Conservation (phyloP, 345 rosid species). For the Arabis hirsuta region DNA sequence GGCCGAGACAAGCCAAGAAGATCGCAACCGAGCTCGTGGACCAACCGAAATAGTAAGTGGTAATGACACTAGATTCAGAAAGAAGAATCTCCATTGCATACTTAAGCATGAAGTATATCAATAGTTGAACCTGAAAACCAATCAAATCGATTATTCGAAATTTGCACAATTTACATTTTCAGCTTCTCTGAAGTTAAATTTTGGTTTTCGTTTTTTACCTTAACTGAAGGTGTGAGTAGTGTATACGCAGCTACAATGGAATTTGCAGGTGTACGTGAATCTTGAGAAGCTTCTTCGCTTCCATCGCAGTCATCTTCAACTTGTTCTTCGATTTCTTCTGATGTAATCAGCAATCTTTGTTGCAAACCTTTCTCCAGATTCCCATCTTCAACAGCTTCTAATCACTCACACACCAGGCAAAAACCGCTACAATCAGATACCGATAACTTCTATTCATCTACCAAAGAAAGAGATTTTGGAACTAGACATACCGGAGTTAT, state of each 20-base stretch:
- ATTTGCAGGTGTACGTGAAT: slow-evolving; percentile 61
- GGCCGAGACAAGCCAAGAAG: slow-evolving; percentile 87
- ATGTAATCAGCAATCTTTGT: slow-evolving; percentile 66
- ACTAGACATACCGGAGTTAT: slow-evolving; percentile 47
- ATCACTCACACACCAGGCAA: slow-evolving; percentile 33
- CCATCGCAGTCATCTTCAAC: slow-evolving; percentile 65
- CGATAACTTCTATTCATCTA: not conserved
- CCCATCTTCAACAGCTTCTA: slow-evolving; percentile 57
- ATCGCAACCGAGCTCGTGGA: slow-evolving; percentile 78
- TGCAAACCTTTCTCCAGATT: slow-evolving; percentile 73
- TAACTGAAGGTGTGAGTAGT: slow-evolving; percentile 91
- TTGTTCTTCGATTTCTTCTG: slow-evolving; percentile 57
- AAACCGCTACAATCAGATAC: not conserved
- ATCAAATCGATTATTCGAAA: not conserved
- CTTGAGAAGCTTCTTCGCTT: slow-evolving; percentile 64
- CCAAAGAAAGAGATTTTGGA: not conserved
- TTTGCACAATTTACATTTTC: not conserved
- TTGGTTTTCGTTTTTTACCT: slow-evolving; percentile 48
- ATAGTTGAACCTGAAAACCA: slow-evolving; percentile 71
- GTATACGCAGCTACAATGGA: slow-evolving; percentile 78
- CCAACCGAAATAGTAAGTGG: slow-evolving; percentile 86
- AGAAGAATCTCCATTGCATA: slow-evolving; percentile 93
- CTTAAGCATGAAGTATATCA: slow-evolving; percentile 97
- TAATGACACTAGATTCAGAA: slow-evolving; percentile 91
- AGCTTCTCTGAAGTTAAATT: not conserved